Percentiles rank a stretch among this genome's conserved stretches.
Evolutionary conservation across 257 asterid genomes (phyloP).

Genomic region (Osmanthus fragrans): DNA sequence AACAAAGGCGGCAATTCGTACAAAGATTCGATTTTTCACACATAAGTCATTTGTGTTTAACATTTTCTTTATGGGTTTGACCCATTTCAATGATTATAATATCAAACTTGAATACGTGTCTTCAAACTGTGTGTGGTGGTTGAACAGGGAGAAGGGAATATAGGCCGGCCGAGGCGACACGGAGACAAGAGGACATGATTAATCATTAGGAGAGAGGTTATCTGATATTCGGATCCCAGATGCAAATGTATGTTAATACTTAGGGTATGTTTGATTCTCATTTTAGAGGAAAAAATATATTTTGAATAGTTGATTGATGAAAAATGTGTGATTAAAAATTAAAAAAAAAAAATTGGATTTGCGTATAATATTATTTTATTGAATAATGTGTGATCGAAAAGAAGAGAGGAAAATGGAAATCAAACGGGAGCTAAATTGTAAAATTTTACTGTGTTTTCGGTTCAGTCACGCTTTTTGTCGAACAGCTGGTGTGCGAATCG

Average conservation of each 20-base stretch:
- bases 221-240: slow-evolving; percentile 13
- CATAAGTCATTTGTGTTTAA: slow-evolving; percentile 17
- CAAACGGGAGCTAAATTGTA: too few relatives aligned
- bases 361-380: too few relatives aligned
- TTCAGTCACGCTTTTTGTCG: slow-evolving; percentile 52
- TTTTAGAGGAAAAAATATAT: too few relatives aligned
- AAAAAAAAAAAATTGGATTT: too few relatives aligned
- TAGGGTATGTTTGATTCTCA: too few relatives aligned
- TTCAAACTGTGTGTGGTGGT: slow-evolving; percentile 17
- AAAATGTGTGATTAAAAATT: too few relatives aligned
- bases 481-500: slow-evolving; percentile 42
- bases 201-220: slow-evolving; percentile 43
- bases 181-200: slow-evolving; percentile 55
- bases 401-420: too few relatives aligned
- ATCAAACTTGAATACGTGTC: neutral
- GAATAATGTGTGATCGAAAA: too few relatives aligned
- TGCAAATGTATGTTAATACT: neutral
- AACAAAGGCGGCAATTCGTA: slow-evolving; percentile 29
- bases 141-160: slow-evolving; percentile 18
- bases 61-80: slow-evolving; percentile 26
- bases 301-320: too few relatives aligned
- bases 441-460: slow-evolving; percentile 7
- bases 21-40: slow-evolving; percentile 39
- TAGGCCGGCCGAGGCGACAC: slow-evolving; percentile 34
- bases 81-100: slow-evolving; percentile 11